Conservation (phyloP, 164 flowering plant genomes). For the Stephania yunnanensis region DNA sequence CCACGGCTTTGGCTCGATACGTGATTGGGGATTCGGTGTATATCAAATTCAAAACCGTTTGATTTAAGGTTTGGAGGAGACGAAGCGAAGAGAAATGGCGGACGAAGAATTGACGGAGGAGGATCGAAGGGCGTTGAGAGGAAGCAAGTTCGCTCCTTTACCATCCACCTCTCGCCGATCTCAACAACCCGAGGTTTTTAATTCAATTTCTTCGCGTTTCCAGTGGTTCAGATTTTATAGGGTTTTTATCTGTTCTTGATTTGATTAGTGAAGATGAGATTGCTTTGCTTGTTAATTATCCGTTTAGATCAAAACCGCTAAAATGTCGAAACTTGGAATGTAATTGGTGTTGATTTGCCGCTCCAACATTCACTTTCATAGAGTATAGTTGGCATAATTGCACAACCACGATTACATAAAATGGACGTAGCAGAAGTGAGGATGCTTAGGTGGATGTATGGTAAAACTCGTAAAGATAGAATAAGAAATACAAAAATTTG, state of each 20-base stretch:
- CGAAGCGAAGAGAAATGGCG: slow-evolving; percentile 12
- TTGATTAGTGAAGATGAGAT: neutral
- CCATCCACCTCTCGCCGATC: slow-evolving; percentile 42
- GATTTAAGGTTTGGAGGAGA: neutral
- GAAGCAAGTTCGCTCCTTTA: slow-evolving; percentile 89
- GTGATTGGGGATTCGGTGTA: neutral
- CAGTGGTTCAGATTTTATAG: neutral
- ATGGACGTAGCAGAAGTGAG: no score
- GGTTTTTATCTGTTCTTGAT: neutral
- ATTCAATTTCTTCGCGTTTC: neutral
- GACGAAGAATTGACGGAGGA: slow-evolving; percentile 59
- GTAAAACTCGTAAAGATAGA: no score
- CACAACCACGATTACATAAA: no score
- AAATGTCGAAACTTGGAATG: no score
- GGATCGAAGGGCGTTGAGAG: slow-evolving; percentile 67
- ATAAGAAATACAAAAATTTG: no score
- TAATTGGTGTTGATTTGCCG: no score
- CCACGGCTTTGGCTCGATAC: neutral
- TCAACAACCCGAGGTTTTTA: slow-evolving; percentile 45
- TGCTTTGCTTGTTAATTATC: neutral
- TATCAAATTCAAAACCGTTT: neutral
- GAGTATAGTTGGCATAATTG: no score
- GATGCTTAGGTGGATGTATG: no score
- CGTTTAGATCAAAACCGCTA: no score
- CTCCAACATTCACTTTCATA: no score